phyloP scores from a whole-genome alignment of 805 yeast genomes.

The Wickerhamiella sergipiensis region DNA sequence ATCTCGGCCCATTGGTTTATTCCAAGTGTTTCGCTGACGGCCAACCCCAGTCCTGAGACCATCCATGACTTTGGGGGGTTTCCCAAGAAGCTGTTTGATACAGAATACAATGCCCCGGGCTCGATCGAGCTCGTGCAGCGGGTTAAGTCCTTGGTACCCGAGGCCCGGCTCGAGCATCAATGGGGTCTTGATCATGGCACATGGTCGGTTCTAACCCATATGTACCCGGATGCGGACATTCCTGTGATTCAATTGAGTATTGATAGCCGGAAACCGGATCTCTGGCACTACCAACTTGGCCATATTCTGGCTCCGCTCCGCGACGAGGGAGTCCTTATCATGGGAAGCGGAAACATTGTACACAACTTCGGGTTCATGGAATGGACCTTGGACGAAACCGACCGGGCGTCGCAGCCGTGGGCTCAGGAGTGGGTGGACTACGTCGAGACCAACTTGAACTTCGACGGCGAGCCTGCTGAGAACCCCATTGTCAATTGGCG shows the following conservation, averaged over 20 bases:
- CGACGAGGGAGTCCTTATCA: conserved; percentile 35
- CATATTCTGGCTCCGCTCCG: conserved; percentile 37
- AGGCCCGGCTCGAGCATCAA: background rate
- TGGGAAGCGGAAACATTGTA: conserved; percentile 61
- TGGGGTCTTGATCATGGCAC: conserved; percentile 20
- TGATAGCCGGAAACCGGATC: conserved; percentile 27
- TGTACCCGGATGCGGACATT: conserved; percentile 18
- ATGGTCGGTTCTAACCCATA: conserved; percentile 14
- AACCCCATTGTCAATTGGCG: conserved; percentile 21
- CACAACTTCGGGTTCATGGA: conserved; percentile 33
- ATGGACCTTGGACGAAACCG: conserved; percentile 8
- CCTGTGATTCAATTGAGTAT: conserved; percentile 29
- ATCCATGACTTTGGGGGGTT: conserved; percentile 17
- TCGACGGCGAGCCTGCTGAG: conserved; percentile 11
- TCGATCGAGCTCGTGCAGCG: conserved; percentile 13
- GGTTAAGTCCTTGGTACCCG: conserved; percentile 7
- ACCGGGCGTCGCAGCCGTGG: conserved; percentile 5
- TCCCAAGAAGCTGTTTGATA: conserved; percentile 12
- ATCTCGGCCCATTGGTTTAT: conserved; percentile 18
- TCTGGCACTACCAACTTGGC: conserved; percentile 36
- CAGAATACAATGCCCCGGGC: conserved; percentile 17
- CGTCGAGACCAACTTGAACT: conserved; percentile 15
- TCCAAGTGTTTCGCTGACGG: conserved; percentile 8
- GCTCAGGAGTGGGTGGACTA: conserved; percentile 29
- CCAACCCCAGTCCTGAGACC: conserved; percentile 10